These are phyloP conservation scores for Vigna mungo DNA, from an alignment of 306 rosid species.

Conservation along the genomic window DNA sequence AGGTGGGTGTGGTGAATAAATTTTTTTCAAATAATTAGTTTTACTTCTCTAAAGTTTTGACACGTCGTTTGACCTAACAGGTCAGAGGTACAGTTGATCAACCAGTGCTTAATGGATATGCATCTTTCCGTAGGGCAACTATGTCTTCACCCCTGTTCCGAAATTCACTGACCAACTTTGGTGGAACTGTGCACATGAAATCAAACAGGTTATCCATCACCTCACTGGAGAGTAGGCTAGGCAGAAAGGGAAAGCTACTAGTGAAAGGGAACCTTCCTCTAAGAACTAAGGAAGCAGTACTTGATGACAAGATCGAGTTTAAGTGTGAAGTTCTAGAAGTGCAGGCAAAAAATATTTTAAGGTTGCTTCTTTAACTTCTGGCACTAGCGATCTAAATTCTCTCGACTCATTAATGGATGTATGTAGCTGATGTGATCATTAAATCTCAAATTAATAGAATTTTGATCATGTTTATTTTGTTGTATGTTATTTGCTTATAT, in stretches of 20 bases:
- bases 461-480: slow-evolving; percentile 22
- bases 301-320: slow-evolving; percentile 79
- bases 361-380: slow-evolving; percentile 56
- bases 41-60: slow-evolving; percentile 35
- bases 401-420: slow-evolving; percentile 18
- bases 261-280: slow-evolving; percentile 96
- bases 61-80: slow-evolving; percentile 57
- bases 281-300: slow-evolving; percentile 77
- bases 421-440: slow-evolving; percentile 18
- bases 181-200: slow-evolving; percentile 84
- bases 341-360: slow-evolving; percentile 72
- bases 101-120: slow-evolving; percentile 89
- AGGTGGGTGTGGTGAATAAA: slow-evolving; percentile 60
- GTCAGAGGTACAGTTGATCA: slow-evolving; percentile 90
- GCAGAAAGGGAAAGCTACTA: slow-evolving; percentile 84
- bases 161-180: slow-evolving; percentile 79
- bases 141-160: slow-evolving; percentile 87
- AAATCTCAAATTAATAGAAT: slow-evolving; percentile 13
- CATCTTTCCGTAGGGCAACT: slow-evolving; percentile 86
- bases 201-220: slow-evolving; percentile 85
- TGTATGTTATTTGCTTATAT: slow-evolving; percentile 4
- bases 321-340: slow-evolving; percentile 93
- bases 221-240: slow-evolving; percentile 85
- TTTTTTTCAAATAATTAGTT: slow-evolving; percentile 29
- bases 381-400: slow-evolving; percentile 18